A percentile compares a stretch with the other conserved stretches of the same genome.
phyloP scores from a whole-genome alignment of 2,329 filamentous ascomycete genomes.

The Scleromitrula shiraiana region DNA sequence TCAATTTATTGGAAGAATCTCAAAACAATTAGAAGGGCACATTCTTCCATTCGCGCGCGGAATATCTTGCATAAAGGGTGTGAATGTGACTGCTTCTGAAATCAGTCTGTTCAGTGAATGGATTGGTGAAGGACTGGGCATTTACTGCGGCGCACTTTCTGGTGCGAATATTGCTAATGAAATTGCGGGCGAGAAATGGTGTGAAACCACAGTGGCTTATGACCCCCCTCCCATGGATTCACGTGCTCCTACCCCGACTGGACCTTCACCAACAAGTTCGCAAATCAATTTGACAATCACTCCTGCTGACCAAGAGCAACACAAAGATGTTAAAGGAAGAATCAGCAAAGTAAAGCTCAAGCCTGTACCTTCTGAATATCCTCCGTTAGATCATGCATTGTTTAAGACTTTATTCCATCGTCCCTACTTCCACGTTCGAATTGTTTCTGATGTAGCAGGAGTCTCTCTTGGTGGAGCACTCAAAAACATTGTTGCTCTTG shows the following conservation, averaged over 20 bases:
- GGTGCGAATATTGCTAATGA: constrained; percentile 95
- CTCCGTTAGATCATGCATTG: constrained; percentile 74
- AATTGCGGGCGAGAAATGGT: constrained; percentile 93
- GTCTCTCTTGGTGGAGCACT: constrained; percentile 90
- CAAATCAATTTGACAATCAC: constrained; percentile 43
- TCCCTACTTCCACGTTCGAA: constrained; percentile 93
- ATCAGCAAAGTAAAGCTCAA: constrained; percentile 62
- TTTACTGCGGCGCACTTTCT: constrained; percentile 93
- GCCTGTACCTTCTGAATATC: constrained; percentile 73
- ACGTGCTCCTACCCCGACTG: constrained; percentile 57
- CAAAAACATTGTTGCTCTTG: constrained; percentile 94
- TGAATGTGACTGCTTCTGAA: constrained; percentile 80
- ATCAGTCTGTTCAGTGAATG: constrained; percentile 90
- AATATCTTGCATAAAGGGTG: constrained; percentile 97
- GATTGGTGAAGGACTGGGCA: constrained; percentile 83
- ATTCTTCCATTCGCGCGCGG: constrained; percentile 88
- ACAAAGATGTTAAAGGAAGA: constrained; percentile 62
- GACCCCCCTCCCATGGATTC: constrained; percentile 87
- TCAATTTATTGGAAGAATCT: constrained; percentile 87
- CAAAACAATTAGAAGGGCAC: constrained; percentile 75
- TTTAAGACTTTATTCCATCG: constrained; percentile 87
- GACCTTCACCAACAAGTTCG: constrained; percentile 40
- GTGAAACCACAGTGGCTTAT: constrained; percentile 93
- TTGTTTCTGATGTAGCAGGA: constrained; percentile 92
- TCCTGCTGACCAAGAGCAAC: constrained; percentile 40